Evolutionary conservation across 2,329 filamentous ascomycete species (phyloP), one percentile per base, ranked within the genome.

Genomic region (Zymoseptoria crescenta): DNA sequence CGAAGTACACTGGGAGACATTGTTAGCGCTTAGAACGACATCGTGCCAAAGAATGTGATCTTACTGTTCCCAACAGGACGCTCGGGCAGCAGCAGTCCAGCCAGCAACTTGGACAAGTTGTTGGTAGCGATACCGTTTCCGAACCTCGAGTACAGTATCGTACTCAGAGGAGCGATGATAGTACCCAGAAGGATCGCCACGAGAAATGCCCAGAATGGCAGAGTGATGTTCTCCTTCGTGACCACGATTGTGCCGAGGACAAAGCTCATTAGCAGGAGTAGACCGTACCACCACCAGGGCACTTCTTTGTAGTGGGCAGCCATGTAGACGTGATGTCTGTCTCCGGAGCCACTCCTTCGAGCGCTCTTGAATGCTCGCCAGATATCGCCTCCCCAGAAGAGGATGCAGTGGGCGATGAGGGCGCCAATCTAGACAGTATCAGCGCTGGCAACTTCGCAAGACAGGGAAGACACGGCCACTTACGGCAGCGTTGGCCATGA

Each of bases 101-200:
- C 81, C 53, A 83, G 59, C 80, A 83, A 81, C 63, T 83, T 83
- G 20, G 80, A 83, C 48, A 84, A 59, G 58, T 83, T 82, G 65
- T 83, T 83, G 2, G 81, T 84, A 7, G 80, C 79, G 35, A 84
- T 83, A 10, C 82, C 82, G 52, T 80, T 83, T 8, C 82, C 82
- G 0, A 83, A 63, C 10, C 61, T 50, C 9, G 61, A 63, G 35
- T 61, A 63, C 10, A 63, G 73, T 2, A 84, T 65, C 0, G 74
- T 77, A 62, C 81, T 83, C 64, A 84, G 75, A 0, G 81, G 81
- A 0, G 81, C 78, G 21, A 84, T 79, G 57, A 67, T 35, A 16
- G 54, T 60, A 5, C 64, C 66, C 5, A 58, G 67, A 60, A 63
- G 49, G 29, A 63, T 29, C 35, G 61, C 21, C 1, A 74, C 67